Conservation (phyloP, 2,329 filamentous ascomycete genomes). For the Xylariaceae sp. region DNA sequence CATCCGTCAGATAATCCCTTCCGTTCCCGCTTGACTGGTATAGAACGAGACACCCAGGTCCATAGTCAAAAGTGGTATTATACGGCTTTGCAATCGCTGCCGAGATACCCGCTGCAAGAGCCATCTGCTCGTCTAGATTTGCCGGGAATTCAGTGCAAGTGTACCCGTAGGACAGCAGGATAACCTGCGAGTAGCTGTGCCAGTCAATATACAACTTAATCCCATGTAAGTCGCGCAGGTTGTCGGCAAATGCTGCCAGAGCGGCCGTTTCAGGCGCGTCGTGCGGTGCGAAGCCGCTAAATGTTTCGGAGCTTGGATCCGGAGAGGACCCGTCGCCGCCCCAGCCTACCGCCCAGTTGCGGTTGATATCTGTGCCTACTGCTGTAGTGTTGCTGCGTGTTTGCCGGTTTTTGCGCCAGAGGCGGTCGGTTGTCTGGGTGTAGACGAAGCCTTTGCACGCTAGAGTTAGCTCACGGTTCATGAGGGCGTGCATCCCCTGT, state of each 20-base stretch:
- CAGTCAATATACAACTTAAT: slow-evolving; percentile 65
- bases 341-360: slow-evolving; percentile 59
- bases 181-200: slow-evolving; percentile 62
- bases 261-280: slow-evolving; percentile 55
- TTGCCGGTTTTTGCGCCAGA: slow-evolving; percentile 61
- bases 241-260: slow-evolving; percentile 53
- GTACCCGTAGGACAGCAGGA: slow-evolving; percentile 63
- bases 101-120: slow-evolving; percentile 44
- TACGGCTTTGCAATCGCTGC: slow-evolving; percentile 43
- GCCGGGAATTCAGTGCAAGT: slow-evolving; percentile 52
- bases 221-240: slow-evolving; percentile 49
- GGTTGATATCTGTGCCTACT: slow-evolving; percentile 58
- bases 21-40: slow-evolving; percentile 39
- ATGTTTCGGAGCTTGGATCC: slow-evolving; percentile 53
- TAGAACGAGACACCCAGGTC: slow-evolving; percentile 35
- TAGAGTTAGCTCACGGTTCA: background rate
- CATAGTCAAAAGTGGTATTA: slow-evolving; percentile 35
- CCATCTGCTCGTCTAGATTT: slow-evolving; percentile 50
- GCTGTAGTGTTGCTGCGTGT: slow-evolving; percentile 47
- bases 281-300: slow-evolving; percentile 47
- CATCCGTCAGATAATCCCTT: slow-evolving; percentile 38
- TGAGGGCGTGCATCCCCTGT: too few species aligned
- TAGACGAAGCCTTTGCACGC: slow-evolving; percentile 53
- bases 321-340: slow-evolving; percentile 50
- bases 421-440: slow-evolving; percentile 54